Conservation (phyloP, 176 grass and related monocot genomes). For the Raddia guianensis region DNA sequence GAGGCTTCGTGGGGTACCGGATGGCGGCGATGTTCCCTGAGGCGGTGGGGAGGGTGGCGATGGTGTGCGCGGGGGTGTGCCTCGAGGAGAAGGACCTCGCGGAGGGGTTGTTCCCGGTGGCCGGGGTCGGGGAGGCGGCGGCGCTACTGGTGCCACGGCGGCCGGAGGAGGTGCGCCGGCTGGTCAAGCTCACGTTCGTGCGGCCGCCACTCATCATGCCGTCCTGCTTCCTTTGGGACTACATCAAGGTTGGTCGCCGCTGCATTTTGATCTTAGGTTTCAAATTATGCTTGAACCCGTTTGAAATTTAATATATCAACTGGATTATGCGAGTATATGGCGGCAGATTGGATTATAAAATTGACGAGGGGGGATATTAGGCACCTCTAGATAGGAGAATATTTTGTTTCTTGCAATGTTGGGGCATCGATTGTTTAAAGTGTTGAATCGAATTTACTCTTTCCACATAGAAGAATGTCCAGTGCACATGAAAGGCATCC, state of each 20-base stretch:
- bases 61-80: conserved; percentile 85
- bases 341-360: conserved; percentile 17
- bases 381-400: conserved; percentile 24
- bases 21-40: conserved; percentile 72
- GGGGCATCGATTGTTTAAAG: neutral
- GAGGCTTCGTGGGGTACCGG: conserved; percentile 79
- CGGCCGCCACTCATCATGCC: conserved; percentile 76
- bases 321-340: neutral
- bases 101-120: conserved; percentile 70
- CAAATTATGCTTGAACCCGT: conserved; percentile 18
- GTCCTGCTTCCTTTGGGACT: conserved; percentile 86
- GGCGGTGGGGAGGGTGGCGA: conserved; percentile 49
- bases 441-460: neutral
- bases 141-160: conserved; percentile 70
- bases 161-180: conserved; percentile 72
- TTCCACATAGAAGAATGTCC: conserved; percentile 1
- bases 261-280: neutral
- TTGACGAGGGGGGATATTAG: neutral
- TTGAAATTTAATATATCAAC: neutral
- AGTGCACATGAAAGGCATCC: neutral
- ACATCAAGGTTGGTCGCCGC: conserved; percentile 59
- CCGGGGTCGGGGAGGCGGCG: conserved; percentile 52
- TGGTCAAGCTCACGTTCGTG: conserved; percentile 80
- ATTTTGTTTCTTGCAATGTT: neutral
- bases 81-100: conserved; percentile 86